Conservation (phyloP, 495 filamentous ascomycete genomes). For the Aspergillus asperescens region DNA sequence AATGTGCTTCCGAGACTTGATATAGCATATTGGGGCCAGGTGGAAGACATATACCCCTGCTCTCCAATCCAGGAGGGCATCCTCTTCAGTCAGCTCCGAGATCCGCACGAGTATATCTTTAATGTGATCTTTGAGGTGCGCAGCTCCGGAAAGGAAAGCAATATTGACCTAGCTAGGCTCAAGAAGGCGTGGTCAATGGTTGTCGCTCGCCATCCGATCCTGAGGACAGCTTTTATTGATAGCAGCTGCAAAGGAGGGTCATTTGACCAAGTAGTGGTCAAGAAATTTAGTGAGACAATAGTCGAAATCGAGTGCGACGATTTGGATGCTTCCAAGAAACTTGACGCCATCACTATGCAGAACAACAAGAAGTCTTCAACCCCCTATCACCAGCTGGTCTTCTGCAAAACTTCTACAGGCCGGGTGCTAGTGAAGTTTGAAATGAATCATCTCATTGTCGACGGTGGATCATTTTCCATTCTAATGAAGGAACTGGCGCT, state of each 20-base stretch:
- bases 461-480: conserved; percentile 40
- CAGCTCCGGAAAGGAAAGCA: conserved; percentile 13
- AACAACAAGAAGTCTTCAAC: conserved; percentile 31
- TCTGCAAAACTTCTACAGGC: conserved; percentile 37
- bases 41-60: conserved; percentile 60
- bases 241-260: conserved; percentile 46
- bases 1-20: conserved; percentile 46
- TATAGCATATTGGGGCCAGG: conserved; percentile 33
- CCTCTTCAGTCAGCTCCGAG: conserved; percentile 56
- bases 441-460: conserved; percentile 53
- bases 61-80: conserved; percentile 64
- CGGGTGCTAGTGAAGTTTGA: conserved; percentile 47
- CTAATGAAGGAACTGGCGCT: conserved; percentile 38
- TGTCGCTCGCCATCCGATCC: conserved; percentile 47
- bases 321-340: conserved; percentile 28
- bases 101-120: conserved; percentile 44
- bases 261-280: conserved; percentile 52
- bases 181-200: conserved; percentile 49
- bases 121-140: conserved; percentile 43
- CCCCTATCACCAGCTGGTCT: conserved; percentile 46
- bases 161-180: conserved; percentile 38
- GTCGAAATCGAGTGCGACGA: conserved; percentile 39
- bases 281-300: conserved; percentile 31
- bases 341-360: conserved; percentile 33
- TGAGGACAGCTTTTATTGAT: conserved; percentile 53